Conservation (phyloP, 2,329 filamentous ascomycete species). For the Verticillium nonalfalfae region DNA sequence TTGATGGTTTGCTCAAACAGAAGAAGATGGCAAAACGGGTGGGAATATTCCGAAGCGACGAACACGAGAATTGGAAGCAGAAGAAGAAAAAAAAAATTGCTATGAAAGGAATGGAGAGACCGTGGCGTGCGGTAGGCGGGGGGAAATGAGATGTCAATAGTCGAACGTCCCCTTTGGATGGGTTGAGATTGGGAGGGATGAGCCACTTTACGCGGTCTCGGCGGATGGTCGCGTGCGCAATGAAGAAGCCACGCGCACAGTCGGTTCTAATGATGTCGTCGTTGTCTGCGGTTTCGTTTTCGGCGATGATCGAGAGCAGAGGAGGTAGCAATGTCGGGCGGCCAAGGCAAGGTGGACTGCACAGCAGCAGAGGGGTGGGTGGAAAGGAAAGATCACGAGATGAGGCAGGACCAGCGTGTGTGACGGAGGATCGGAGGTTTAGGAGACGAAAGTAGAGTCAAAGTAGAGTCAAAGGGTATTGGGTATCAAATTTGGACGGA, state of each 20-base stretch:
- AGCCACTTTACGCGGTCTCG: not conserved
- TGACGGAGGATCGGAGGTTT: not conserved
- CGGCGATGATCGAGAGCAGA: not conserved
- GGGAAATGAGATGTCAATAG: slow-evolving; percentile 14
- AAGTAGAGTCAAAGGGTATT: not conserved
- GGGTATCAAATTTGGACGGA: not conserved
- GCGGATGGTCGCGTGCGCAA: not conserved
- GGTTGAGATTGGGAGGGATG: not conserved
- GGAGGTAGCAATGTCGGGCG: not conserved
- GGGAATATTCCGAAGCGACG: no score
- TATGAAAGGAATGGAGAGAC: slow-evolving; percentile 8
- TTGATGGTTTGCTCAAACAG: not conserved
- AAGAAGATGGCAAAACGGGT: not conserved
- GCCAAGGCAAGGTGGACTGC: not conserved
- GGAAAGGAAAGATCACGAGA: not conserved
- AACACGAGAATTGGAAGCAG: not conserved
- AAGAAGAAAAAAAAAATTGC: slow-evolving; percentile 2
- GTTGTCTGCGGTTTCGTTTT: not conserved
- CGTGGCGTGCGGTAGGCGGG: slow-evolving; percentile 11
- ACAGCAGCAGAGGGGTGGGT: not conserved
- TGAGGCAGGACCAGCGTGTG: not conserved
- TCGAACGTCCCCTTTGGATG: slow-evolving; percentile 9
- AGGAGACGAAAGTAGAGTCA: not conserved
- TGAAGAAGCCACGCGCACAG: not conserved
- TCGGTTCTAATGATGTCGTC: not conserved